A percentile compares a stretch with the other conserved stretches of the same genome.
phyloP scores from a whole-genome alignment of 306 rosid genomes.

The Sophora flavescens region DNA sequence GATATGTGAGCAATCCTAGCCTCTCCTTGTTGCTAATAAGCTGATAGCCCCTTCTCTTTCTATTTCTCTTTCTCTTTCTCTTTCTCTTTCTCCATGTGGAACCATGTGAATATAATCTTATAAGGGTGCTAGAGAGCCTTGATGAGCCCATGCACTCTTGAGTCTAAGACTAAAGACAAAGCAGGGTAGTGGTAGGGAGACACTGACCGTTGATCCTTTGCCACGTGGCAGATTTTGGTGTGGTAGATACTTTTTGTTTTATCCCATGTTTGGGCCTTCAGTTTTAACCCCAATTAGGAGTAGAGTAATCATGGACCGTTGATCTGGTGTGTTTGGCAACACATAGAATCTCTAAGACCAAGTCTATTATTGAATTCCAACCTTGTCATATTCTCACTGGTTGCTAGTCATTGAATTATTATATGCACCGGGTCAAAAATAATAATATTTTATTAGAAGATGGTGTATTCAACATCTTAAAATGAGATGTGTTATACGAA shows the following conservation, averaged over 20 bases:
- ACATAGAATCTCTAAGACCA: not conserved
- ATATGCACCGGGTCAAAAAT: too few species aligned
- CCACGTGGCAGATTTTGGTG: constrained; percentile 57
- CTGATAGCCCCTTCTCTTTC: constrained; percentile 39
- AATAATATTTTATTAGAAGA: too few species aligned
- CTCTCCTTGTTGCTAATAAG: constrained; percentile 59
- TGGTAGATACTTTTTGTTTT: constrained; percentile 62
- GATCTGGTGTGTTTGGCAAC: not conserved
- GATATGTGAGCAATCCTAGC: constrained; percentile 73
- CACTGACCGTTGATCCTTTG: constrained; percentile 35
- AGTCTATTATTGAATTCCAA: constrained; percentile 27
- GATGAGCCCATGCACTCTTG: constrained; percentile 36
- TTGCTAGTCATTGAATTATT: not conserved
- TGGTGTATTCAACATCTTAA: too few species aligned
- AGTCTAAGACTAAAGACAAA: constrained; percentile 38
- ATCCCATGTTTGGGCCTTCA: constrained; percentile 50
- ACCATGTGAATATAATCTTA: constrained; percentile 38
- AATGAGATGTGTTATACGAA: too few species aligned
- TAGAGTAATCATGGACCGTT: constrained; percentile 25
- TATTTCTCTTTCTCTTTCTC: not conserved
- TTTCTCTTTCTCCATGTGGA: constrained; percentile 30
- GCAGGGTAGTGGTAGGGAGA: not conserved
- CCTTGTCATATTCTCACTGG: constrained; percentile 40
- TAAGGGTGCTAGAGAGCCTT: not conserved
- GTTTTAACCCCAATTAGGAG: constrained; percentile 33